Percentiles rank a stretch among this genome's conserved stretches.
Conservation (phyloP, 2,329 filamentous ascomycete genomes). For the Lanzia echinophila region DNA sequence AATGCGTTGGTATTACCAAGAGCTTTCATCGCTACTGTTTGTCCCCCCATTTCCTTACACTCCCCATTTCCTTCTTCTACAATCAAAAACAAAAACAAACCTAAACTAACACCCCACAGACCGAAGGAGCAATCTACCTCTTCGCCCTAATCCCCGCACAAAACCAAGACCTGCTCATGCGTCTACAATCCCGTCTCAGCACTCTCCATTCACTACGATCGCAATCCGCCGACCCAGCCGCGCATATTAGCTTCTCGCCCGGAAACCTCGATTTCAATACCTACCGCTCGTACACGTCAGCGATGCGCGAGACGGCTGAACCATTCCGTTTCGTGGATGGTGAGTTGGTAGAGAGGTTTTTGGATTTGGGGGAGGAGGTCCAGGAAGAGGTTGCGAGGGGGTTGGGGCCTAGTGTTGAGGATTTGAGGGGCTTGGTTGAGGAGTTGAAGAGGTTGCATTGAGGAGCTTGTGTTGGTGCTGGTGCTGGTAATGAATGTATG, state of each 20-base stretch:
- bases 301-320: slow-evolving; percentile 62
- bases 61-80: not conserved
- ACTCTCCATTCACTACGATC: slow-evolving; percentile 22
- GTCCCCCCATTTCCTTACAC: slow-evolving; percentile 27
- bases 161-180: slow-evolving; percentile 74
- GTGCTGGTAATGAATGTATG: no score
- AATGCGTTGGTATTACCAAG: slow-evolving; percentile 67
- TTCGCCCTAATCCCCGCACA: slow-evolving; percentile 70
- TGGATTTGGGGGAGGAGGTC: slow-evolving; percentile 58
- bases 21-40: slow-evolving; percentile 84
- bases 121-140: slow-evolving; percentile 87
- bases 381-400: slow-evolving; percentile 49
- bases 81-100: not conserved
- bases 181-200: slow-evolving; percentile 68
- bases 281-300: slow-evolving; percentile 77
- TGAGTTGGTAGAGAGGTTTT: slow-evolving; percentile 78
- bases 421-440: slow-evolving; percentile 56
- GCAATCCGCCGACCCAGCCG: not conserved
- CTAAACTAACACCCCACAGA: slow-evolving; percentile 42
- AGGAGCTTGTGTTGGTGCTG: slow-evolving; percentile 11
- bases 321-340: slow-evolving; percentile 89
- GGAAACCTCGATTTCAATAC: slow-evolving; percentile 70
- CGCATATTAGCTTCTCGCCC: slow-evolving; percentile 52
- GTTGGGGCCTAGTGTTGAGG: slow-evolving; percentile 53
- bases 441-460: slow-evolving; percentile 57